A percentile compares a stretch with the other conserved stretches of the same genome.
phyloP scores from a whole-genome alignment of 1,139 yeast species.

The Oligophagozyma castellii region DNA sequence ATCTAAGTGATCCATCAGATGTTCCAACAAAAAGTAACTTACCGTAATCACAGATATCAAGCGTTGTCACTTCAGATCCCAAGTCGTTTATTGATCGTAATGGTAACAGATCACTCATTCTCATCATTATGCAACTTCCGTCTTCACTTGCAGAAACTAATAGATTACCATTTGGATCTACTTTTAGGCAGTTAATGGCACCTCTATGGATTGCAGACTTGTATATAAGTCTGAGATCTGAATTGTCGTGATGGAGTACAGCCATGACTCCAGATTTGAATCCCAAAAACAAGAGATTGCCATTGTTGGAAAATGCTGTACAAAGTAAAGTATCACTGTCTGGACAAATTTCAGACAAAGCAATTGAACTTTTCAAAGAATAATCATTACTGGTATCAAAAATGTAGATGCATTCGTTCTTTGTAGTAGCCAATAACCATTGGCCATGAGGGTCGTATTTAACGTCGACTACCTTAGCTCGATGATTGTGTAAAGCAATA shows the following conservation, averaged over 20 bases:
- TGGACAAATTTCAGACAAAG: slow-evolving; percentile 4
- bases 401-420: slow-evolving; percentile 18
- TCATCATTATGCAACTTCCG: slow-evolving; percentile 58
- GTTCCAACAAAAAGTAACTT: slow-evolving; percentile 34
- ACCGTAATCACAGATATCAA: slow-evolving; percentile 37
- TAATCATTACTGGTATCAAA: slow-evolving; percentile 14
- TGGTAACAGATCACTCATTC: slow-evolving; percentile 33
- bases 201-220: slow-evolving; percentile 33
- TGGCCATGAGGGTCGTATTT: slow-evolving; percentile 37
- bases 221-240: too few species aligned
- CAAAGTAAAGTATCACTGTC: slow-evolving; percentile 9
- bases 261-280: slow-evolving; percentile 29
- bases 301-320: slow-evolving; percentile 24
- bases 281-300: slow-evolving; percentile 22
- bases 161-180: slow-evolving; percentile 47
- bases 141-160: slow-evolving; percentile 54
- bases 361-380: slow-evolving; percentile 8
- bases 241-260: slow-evolving; percentile 10
- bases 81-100: slow-evolving; percentile 31
- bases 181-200: slow-evolving; percentile 34
- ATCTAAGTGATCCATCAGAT: slow-evolving; percentile 29
- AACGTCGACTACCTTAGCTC: slow-evolving; percentile 29
- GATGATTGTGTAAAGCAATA: slow-evolving; percentile 23
- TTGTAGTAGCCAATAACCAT: slow-evolving; percentile 36
- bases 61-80: slow-evolving; percentile 35